phyloP scores from a whole-genome alignment of 83 land plant genomes.

The Picea engelmannii region DNA sequence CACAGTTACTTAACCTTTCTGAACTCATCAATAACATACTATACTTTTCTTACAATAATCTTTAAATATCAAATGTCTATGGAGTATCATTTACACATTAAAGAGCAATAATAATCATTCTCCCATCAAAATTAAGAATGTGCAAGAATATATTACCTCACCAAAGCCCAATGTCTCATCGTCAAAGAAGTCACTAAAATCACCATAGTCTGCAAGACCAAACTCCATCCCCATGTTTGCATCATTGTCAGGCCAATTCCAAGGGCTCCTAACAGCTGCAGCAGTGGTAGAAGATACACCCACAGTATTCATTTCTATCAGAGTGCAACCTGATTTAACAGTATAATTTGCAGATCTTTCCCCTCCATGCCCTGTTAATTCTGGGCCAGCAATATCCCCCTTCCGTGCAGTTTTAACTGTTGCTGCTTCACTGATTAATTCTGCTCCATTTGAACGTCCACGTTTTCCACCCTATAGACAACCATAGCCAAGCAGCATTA shows the following conservation, averaged over 20 bases:
- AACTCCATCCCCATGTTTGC: slow-evolving; percentile 56
- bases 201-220: slow-evolving; percentile 92
- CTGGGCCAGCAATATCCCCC: slow-evolving; percentile 25
- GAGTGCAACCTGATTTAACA: slow-evolving; percentile 29
- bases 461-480: slow-evolving; percentile 64
- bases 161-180: slow-evolving; percentile 88
- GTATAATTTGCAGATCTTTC: slow-evolving; percentile 31
- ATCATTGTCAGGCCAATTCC: slow-evolving; percentile 85
- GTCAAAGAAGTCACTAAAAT: slow-evolving; percentile 97
- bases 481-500: not conserved
- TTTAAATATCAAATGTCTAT: no score
- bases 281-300: slow-evolving; percentile 40
- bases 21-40: no score
- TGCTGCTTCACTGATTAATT: slow-evolving; percentile 46
- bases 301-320: slow-evolving; percentile 32
- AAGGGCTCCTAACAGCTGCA: slow-evolving; percentile 53
- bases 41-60: no score
- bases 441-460: slow-evolving; percentile 37
- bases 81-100: no score
- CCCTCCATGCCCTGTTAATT: slow-evolving; percentile 19
- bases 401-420: slow-evolving; percentile 33
- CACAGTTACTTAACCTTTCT: no score
- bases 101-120: slow-evolving; percentile 1
- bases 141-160: slow-evolving; percentile 60
- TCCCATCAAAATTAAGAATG: not conserved